Conservation (phyloP, 371 early-diverging fungal genomes). For the Rhizomucor miehei region DNA sequence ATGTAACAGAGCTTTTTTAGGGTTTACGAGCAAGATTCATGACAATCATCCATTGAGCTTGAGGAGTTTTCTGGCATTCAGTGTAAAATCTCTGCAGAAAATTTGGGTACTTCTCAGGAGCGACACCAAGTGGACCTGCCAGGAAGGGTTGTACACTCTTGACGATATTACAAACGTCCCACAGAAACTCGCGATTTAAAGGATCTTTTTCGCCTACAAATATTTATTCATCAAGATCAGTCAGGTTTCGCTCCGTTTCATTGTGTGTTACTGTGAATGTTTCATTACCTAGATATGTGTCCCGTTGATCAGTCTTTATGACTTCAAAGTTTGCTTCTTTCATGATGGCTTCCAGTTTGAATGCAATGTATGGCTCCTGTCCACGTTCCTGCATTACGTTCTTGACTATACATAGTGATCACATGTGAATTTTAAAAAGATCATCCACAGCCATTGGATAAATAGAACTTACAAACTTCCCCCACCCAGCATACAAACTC, state of each 20-base stretch:
- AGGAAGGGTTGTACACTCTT: constrained; percentile 19
- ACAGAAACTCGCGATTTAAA: constrained; percentile 16
- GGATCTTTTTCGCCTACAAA: constrained; percentile 16
- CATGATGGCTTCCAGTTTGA: constrained; percentile 31
- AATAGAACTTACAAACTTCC: constrained; percentile 24
- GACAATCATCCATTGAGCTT: constrained; percentile 14
- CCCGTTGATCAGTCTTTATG: constrained; percentile 18
- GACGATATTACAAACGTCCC: constrained; percentile 17
- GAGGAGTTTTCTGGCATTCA: constrained; percentile 16
- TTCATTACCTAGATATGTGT: constrained; percentile 12
- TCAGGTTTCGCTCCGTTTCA: neutral
- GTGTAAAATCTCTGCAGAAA: constrained; percentile 13
- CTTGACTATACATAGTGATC: constrained; percentile 18
- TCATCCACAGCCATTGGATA: no score
- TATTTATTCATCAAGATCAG: neutral
- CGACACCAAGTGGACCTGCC: constrained; percentile 14
- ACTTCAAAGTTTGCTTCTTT: constrained; percentile 28
- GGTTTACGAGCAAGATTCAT: constrained; percentile 7
- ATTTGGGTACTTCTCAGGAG: constrained; percentile 12
- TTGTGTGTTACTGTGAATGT: neutral
- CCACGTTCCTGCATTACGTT: constrained; percentile 29
- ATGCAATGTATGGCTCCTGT: constrained; percentile 49
- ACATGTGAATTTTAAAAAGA: neutral
- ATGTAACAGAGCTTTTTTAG: no score
- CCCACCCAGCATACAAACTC: constrained; percentile 25